Evolutionary conservation across 768 basidiomycete genomes (phyloP), one percentile per base, ranked within the genome.

Genomic region (Mrakia gelida): DNA sequence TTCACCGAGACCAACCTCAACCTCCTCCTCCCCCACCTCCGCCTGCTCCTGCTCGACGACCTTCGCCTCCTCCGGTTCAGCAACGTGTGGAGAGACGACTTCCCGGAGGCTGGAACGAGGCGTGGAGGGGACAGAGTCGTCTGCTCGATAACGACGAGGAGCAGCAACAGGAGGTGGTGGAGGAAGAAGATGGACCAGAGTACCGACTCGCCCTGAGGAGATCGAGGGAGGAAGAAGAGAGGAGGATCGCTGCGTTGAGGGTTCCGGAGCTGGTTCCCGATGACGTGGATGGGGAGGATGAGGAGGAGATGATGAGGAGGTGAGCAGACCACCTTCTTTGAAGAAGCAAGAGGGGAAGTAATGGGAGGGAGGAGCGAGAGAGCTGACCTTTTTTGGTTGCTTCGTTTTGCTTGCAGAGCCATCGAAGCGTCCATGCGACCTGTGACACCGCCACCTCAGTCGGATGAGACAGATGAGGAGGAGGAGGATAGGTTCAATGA

Each of bases 401-500:
- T 28, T 6, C n/a, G 26, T 7, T 59, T 28, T 2, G 49, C 8
- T 16, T 52, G 18, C 26, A 59, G 59, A n/a, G 59, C 59, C n/a
- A 59, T 59, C 59, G 59, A 59, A 59, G 59, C 59, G 0, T 59
- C 59, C n/a, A 59, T 59, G 59, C 1, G n/a, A 28, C n/a, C 59
- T n/a, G 59, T 59, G 0, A 59, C 59, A 8, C 59, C 59, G 2
- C 59, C 59, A n/a, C 26, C 67, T 6, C 67, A 70, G 67, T 70
- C 67, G 38, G 67, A 70, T 41, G 67, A 70, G 34, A 70, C 45
- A 7, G 67, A 70, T 38, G 67, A 70, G 26, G 67, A 70, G 10
- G 67, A 70, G 67, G 67, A 70, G 34, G 67, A 70, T 26, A 16
- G 67, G 34, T 70, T 70, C 67, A 70, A 70, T 18, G 38, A 34